phyloP scores from a whole-genome alignment of 108 stramenopile species.

The Cyclotella choctawhatcheeana region DNA sequence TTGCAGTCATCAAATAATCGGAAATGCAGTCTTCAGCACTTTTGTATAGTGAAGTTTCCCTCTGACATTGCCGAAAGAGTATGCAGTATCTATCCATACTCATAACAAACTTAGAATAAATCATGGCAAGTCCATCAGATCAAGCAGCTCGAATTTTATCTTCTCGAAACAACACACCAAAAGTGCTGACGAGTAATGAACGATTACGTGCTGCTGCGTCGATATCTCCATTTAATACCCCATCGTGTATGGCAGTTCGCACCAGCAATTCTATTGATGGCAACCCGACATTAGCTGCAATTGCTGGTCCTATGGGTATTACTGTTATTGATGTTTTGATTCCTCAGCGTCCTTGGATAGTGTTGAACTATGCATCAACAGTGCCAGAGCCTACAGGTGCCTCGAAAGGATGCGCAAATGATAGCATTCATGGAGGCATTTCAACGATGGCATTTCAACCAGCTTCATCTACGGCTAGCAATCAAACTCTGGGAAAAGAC shows the following conservation, averaged over 20 bases:
- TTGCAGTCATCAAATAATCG: too few relatives aligned
- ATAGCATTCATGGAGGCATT: slow-evolving; percentile 16
- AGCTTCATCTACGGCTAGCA: not conserved
- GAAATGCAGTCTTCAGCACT: too few relatives aligned
- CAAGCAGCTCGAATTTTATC: not conserved
- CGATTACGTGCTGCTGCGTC: slow-evolving; percentile 19
- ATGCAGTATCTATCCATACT: slow-evolving; percentile 6
- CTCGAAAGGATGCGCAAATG: not conserved
- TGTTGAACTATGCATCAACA: slow-evolving; percentile 35
- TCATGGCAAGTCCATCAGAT: not conserved
- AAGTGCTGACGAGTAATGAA: slow-evolving; percentile 5
- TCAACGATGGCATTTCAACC: slow-evolving; percentile 45
- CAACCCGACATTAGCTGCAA: slow-evolving; percentile 25
- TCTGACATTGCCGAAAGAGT: too few relatives aligned
- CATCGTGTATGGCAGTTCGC: slow-evolving; percentile 33
- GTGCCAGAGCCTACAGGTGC: not conserved
- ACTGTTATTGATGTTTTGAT: slow-evolving; percentile 22
- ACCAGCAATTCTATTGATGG: not conserved
- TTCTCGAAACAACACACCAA: not conserved
- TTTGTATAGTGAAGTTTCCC: too few relatives aligned
- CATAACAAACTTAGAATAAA: not conserved
- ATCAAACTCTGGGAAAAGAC: not conserved
- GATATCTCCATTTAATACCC: slow-evolving; percentile 18
- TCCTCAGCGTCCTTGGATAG: slow-evolving; percentile 37
- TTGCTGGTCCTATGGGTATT: slow-evolving; percentile 43